Percentiles rank a stretch among this genome's conserved stretches.
These are phyloP conservation scores for Rhytidiadelphus loreus DNA, from an alignment of 225 moss, liverwort and hornwort species.

Conservation along the genomic window DNA sequence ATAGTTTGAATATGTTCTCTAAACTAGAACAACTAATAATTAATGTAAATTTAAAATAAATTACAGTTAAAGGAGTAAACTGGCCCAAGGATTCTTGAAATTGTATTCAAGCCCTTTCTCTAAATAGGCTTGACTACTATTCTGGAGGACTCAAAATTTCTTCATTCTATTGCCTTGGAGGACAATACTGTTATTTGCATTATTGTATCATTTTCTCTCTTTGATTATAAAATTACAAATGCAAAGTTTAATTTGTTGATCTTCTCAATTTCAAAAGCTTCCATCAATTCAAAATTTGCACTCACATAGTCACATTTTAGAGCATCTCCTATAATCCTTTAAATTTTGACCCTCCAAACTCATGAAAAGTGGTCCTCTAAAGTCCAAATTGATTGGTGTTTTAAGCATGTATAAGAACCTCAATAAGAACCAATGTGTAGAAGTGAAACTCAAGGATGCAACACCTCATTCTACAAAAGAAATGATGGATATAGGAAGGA, in stretches of 20 bases:
- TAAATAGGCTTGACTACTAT: not conserved
- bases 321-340: too few relatives aligned
- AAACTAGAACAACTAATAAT: too few relatives aligned
- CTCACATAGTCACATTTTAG: not conserved
- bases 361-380: fast-evolving
- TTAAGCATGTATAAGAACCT: too few relatives aligned
- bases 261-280: not conserved
- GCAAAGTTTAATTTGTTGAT: not conserved
- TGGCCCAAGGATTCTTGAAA: not conserved
- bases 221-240: not conserved
- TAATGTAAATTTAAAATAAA: too few relatives aligned
- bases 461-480: too few relatives aligned
- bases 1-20: too few relatives aligned
- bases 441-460: too few relatives aligned
- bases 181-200: not conserved
- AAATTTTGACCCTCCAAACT: not conserved
- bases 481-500: too few relatives aligned
- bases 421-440: fast-evolving
- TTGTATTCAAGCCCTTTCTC: fast-evolving
- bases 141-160: not conserved
- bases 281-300: not conserved
- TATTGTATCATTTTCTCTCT: not conserved
- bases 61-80: too few relatives aligned
- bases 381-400: not conserved
- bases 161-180: not conserved